phyloP scores from a whole-genome alignment of 2,329 filamentous ascomycete genomes.

The Harringtonia aguacate region DNA sequence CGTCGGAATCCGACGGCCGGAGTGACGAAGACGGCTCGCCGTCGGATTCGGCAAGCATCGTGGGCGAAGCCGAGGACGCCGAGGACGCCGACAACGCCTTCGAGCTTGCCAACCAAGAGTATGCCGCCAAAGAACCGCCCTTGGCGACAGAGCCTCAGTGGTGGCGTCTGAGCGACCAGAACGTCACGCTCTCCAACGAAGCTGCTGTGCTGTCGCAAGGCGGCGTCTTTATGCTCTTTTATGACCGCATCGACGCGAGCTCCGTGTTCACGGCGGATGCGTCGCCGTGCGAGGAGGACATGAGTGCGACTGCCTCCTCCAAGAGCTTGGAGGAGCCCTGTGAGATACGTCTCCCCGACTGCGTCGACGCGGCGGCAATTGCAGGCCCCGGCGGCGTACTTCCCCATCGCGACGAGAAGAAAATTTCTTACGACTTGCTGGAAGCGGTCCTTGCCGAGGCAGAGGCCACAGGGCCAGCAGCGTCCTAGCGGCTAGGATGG shows the following conservation, averaged over 20 bases:
- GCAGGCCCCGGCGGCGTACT: no score
- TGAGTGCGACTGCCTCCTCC: no score
- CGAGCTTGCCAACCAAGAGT: conserved; percentile 1
- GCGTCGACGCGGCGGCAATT: no score
- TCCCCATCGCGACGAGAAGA: neutral
- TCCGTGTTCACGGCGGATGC: conserved; percentile 25
- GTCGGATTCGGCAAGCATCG: neutral
- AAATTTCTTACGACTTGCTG: neutral
- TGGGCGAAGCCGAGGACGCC: neutral
- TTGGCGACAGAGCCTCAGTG: conserved; percentile 46
- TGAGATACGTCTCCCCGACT: no score
- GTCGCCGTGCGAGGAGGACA: no score
- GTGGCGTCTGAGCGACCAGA: conserved; percentile 89
- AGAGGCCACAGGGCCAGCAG: neutral
- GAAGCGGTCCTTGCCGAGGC: neutral
- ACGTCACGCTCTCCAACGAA: conserved; percentile 65
- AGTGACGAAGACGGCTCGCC: conserved; percentile 1
- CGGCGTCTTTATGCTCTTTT: conserved; percentile 95
- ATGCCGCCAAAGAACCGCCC: conserved; percentile 14
- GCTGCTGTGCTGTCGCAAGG: conserved; percentile 62
- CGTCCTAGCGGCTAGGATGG: no score
- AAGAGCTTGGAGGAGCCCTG: no score
- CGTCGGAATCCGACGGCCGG: conserved; percentile 9
- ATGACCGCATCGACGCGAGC: conserved; percentile 58
- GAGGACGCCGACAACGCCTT: neutral